Base-by-base conservation (phyloP, 495 filamentous ascomycete species). In the Penicillium bialowiezense region DNA sequence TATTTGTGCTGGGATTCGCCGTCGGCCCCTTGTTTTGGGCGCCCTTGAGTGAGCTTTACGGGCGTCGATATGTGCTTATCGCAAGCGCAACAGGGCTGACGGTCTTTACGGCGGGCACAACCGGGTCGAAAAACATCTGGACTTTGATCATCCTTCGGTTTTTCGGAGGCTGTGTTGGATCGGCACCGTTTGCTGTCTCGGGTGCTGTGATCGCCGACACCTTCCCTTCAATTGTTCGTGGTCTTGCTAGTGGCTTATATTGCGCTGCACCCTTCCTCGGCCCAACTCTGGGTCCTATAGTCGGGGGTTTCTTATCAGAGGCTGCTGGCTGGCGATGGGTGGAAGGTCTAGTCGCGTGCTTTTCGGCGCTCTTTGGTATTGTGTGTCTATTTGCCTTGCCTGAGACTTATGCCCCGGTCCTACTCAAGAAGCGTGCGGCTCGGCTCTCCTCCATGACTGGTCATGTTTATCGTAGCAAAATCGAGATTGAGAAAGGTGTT, bases 181-280 rank as follows among this genome's bases (percentile, higher is more conserved):
- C 76, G 5, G 77, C 78, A 3, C 72, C 80, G 15, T 41, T 84
- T 44, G 80, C 79, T 7, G 82, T 81, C 58, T 61, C 73, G 12
- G 79, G 81, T 23, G 80, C 80, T 28, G 72, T 82, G 19, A 80
- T 84, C 55, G 73, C 79, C 14, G 80, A 86, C 44, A 79, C 82
- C 23, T 86, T 85, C 44, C 56, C 63, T 12, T 71, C 74, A 5
- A 54, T 48, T 36, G 59, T 82, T 51, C 72, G 82, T 46, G 82
- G 82, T 2, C 50, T 81, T 2, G 82, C 80, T 1, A 62, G 68
- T 19, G 64, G 70, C 18, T 45, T 83, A 33, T 85, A 82, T 47
- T 70, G 75, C 34, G 69, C 69, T 15, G 78, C 80, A 4, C 78
- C 80, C 4, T 83, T 83, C 61, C 55, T 84, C 6, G 81, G 81